Conservation (phyloP, 2,329 filamentous ascomycete genomes). For the Scedosporium aurantiacum region DNA sequence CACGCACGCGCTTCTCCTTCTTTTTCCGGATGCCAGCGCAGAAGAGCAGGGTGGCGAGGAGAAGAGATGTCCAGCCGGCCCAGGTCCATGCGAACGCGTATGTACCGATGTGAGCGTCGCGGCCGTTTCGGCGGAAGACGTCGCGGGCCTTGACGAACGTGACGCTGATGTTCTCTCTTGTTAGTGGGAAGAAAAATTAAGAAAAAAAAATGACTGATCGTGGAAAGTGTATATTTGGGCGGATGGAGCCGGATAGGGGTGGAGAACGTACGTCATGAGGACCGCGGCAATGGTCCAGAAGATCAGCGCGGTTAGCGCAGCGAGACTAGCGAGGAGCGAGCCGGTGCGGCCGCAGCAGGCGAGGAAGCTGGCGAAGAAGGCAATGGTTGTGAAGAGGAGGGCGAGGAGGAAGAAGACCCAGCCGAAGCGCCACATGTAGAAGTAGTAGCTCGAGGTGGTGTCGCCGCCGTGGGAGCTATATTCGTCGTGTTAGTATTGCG, state of each 20-base stretch:
- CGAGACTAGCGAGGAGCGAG: constrained; percentile 52
- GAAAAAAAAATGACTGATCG: no score
- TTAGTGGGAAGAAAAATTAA: background rate
- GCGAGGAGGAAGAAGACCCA: constrained; percentile 85
- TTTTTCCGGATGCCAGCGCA: constrained; percentile 47
- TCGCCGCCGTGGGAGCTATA: constrained; percentile 29
- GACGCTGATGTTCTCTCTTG: constrained; percentile 23
- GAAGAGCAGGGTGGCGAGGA: constrained; percentile 58
- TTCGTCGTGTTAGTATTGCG: no score
- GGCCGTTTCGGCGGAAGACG: constrained; percentile 45
- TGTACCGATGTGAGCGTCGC: constrained; percentile 48
- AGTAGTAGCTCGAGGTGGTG: constrained; percentile 54
- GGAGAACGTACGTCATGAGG: constrained; percentile 59
- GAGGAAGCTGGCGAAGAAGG: constrained; percentile 57
- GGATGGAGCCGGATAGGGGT: constrained; percentile 4
- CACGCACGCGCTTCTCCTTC: constrained; percentile 10
- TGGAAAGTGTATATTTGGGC: background rate
- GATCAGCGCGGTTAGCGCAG: constrained; percentile 50
- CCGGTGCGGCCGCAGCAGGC: constrained; percentile 63
- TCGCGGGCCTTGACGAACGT: constrained; percentile 60
- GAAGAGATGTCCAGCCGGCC: constrained; percentile 55
- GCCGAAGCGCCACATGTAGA: constrained; percentile 79
- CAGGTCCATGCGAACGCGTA: constrained; percentile 71
- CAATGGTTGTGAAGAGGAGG: constrained; percentile 62
- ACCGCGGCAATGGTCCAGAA: constrained; percentile 56